A percentile compares a stretch with the other conserved stretches of the same genome.
Evolutionary conservation across 371 early-diverging fungal species (phyloP).

Genomic region (Mucor irregularis): DNA sequence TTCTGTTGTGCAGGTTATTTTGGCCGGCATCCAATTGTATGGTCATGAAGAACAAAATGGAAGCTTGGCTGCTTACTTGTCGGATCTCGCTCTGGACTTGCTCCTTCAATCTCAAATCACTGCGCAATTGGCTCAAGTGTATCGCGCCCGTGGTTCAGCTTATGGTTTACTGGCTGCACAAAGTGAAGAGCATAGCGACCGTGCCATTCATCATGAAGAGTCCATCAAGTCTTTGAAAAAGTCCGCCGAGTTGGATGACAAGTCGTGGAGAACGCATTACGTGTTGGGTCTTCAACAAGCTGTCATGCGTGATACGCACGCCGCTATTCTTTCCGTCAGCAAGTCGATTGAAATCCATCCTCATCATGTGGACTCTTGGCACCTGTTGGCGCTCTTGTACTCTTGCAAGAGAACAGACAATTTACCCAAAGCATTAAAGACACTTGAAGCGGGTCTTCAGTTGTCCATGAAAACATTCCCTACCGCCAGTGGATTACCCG

Average conservation of each 20-base stretch:
- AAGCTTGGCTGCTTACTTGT: slow-evolving; percentile 36
- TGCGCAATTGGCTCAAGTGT: slow-evolving; percentile 22
- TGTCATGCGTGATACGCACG: slow-evolving; percentile 68
- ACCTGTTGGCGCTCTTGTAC: slow-evolving; percentile 77
- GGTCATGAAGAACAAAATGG: slow-evolving; percentile 44
- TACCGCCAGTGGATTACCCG: slow-evolving; percentile 4
- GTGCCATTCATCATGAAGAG: slow-evolving; percentile 58
- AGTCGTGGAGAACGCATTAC: slow-evolving; percentile 61
- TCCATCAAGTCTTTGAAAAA: slow-evolving; percentile 59
- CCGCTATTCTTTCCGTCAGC: slow-evolving; percentile 62
- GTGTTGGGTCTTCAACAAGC: slow-evolving; percentile 78
- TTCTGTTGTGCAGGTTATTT: slow-evolving; percentile 41
- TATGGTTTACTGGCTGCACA: slow-evolving; percentile 63
- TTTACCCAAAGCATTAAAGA: slow-evolving; percentile 56
- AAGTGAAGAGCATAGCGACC: slow-evolving; percentile 61
- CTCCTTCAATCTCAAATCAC: background rate
- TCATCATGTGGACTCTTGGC: slow-evolving; percentile 75
- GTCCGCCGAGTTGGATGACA: slow-evolving; percentile 46
- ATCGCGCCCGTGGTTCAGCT: slow-evolving; percentile 58
- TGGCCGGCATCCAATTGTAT: slow-evolving; percentile 46
- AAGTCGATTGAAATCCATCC: slow-evolving; percentile 65
- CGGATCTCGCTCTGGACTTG: slow-evolving; percentile 34
- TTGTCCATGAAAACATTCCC: slow-evolving; percentile 17
- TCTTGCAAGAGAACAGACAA: slow-evolving; percentile 45
- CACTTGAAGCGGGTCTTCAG: slow-evolving; percentile 70